These are phyloP conservation scores for Conticribra guillardii DNA, from an alignment of 108 stramenopile genomes.

Conservation along the genomic window DNA sequence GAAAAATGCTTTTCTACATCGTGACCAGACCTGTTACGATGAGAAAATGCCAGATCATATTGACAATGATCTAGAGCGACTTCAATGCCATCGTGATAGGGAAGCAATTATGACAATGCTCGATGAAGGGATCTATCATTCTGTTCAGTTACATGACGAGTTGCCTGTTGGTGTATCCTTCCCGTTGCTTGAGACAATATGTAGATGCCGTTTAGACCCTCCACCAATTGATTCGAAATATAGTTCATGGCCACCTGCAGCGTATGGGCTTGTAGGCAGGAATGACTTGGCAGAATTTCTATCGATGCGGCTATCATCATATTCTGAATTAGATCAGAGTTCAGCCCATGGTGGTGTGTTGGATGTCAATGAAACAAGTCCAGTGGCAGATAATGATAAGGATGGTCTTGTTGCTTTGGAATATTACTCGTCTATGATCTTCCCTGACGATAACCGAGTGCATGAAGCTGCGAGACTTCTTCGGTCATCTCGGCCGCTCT, in stretches of 20 bases:
- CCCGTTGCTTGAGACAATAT: constrained; percentile 73
- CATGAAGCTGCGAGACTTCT: constrained; percentile 89
- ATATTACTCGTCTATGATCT: constrained; percentile 82
- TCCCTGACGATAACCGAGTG: constrained; percentile 89
- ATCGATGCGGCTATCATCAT: constrained; percentile 6
- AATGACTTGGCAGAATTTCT: constrained; percentile 69
- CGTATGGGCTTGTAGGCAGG: constrained; percentile 81
- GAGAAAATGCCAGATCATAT: too few species aligned
- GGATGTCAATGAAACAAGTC: constrained; percentile 7
- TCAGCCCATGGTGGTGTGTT: constrained; percentile 5
- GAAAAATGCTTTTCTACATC: not conserved
- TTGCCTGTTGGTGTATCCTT: constrained; percentile 67
- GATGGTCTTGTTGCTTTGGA: constrained; percentile 86
- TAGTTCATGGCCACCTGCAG: constrained; percentile 52
- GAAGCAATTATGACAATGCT: constrained; percentile 56
- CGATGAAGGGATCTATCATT: constrained; percentile 68
- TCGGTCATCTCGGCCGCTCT: constrained; percentile 86
- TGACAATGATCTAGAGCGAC: not conserved
- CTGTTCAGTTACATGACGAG: constrained; percentile 49
- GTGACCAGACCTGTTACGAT: too few species aligned
- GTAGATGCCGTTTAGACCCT: constrained; percentile 63
- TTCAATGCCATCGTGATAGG: constrained; percentile 31
- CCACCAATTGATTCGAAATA: constrained; percentile 24
- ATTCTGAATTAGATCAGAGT: not conserved
- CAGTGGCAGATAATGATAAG: constrained; percentile 54